Evolutionary conservation across 2,329 filamentous ascomycete genomes (phyloP), one percentile per base, ranked within the genome.

Genomic region (Podosphaera fusca): DNA sequence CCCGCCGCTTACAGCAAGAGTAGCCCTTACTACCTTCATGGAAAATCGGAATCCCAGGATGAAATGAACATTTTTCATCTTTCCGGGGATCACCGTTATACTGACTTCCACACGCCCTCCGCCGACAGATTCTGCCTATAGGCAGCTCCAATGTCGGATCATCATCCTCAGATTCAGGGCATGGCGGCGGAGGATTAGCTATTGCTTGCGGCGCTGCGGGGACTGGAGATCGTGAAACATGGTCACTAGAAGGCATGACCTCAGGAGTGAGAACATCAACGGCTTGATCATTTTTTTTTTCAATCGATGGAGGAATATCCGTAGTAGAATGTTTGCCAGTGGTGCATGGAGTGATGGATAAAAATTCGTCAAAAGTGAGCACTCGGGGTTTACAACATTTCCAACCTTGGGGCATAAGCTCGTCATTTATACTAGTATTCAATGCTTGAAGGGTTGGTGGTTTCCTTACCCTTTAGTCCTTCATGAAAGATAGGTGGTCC

Each of bases 11-110:
- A 73, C 92, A 98, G 74, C 92, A 98, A 59, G 82, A 88, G 76
- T 92, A 98, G 1, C 92, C 92, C 74, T 98, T 98, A 72, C 87
- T 94, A 40, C 92, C 92, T 73, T 98, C 92, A 69, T 98, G 92
- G 72, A 98, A 98, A 63, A 98, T 83, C 31, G 92, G 87, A 30
- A 78, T 80, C 3, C 92, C 92, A 0, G 92, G 89, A 70, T 98
- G 92, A 67, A 94, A 83, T 52, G 86, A 76, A 68, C 92, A 98
- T 60, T 79, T 75, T 73, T 95, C 89, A 0, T 74, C 78, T 36
- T 84, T 80, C 61, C 85, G 74, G 38, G 72, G 69, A 49, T 73
- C 67, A 0, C 77, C 78, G 60, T 75, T 76, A 70, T 88, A 94
- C 46, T 71, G 74, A 14, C 71, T 72, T 9, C 79, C 80, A 68